phyloP scores from a whole-genome alignment of 306 rosid genomes.

The Glycine latifolia region DNA sequence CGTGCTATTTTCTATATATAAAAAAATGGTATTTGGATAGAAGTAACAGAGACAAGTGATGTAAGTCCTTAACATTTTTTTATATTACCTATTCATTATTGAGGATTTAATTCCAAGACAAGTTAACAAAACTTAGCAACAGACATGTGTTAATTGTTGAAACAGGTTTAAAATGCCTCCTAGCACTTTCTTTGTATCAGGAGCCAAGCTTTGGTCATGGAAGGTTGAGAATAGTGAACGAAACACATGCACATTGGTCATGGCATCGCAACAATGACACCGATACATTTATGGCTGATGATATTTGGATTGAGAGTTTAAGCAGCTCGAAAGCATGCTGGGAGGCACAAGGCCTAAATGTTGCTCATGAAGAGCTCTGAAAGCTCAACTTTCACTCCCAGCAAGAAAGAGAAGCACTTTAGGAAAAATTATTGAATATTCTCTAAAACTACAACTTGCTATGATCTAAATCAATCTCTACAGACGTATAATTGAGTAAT shows the following conservation, averaged over 20 bases:
- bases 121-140: background rate
- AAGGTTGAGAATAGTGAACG: slow-evolving; percentile 63
- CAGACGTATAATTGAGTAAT: too few relatives aligned
- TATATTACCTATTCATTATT: too few relatives aligned
- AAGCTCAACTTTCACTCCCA: slow-evolving; percentile 1
- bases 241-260: slow-evolving; percentile 76
- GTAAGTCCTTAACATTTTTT: too few relatives aligned
- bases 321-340: slow-evolving; percentile 45
- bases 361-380: slow-evolving; percentile 47
- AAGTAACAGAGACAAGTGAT: background rate
- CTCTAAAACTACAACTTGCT: too few relatives aligned
- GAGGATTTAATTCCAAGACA: background rate
- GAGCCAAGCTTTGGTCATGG: slow-evolving; percentile 89
- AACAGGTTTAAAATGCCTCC: slow-evolving; percentile 54
- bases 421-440: too few relatives aligned
- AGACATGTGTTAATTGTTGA: background rate
- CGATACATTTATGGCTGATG: slow-evolving; percentile 56
- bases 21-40: too few relatives aligned
- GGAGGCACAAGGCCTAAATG: background rate
- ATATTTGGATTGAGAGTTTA: slow-evolving; percentile 60
- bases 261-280: slow-evolving; percentile 86
- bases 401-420: background rate
- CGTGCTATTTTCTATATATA: background rate
- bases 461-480: too few relatives aligned
- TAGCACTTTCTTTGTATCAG: slow-evolving; percentile 61